Percentiles rank a stretch among this genome's conserved stretches.
Evolutionary conservation across 768 basidiomycete species (phyloP).

Genomic region (Coprinopsis marcescibilis): DNA sequence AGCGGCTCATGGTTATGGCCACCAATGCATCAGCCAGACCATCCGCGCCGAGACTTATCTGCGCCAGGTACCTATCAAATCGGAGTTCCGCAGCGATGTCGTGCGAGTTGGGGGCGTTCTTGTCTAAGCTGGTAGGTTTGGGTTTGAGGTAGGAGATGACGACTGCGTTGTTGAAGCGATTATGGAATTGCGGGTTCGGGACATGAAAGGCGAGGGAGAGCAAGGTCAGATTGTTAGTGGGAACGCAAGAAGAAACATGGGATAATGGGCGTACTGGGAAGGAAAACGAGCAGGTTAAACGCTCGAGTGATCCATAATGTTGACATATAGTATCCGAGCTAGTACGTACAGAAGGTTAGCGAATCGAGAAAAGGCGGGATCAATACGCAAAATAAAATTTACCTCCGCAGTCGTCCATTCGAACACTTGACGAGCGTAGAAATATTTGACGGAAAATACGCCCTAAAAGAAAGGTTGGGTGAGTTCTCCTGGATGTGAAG

Average conservation of each 20-base stretch:
- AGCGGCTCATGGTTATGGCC: conserved; percentile 44
- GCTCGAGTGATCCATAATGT: conserved; percentile 61
- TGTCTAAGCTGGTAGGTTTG: conserved; percentile 26
- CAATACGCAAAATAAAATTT: conserved; percentile 1
- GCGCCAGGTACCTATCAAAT: conserved; percentile 66
- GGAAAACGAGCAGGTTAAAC: conserved; percentile 56
- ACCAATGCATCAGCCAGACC: conserved; percentile 60
- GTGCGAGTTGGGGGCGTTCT: conserved; percentile 26
- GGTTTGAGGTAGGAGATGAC: conserved; percentile 59
- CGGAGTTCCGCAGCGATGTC: conserved; percentile 54
- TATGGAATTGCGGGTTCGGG: not conserved
- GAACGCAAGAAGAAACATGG: not conserved
- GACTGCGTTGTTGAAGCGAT: conserved; percentile 31
- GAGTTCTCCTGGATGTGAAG: not conserved
- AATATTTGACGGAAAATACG: conserved; percentile 68
- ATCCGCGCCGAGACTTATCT: conserved; percentile 61
- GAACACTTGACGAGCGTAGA: conserved; percentile 72
- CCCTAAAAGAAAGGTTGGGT: conserved; percentile 37
- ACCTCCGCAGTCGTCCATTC: conserved; percentile 59
- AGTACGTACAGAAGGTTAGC: conserved; percentile 1
- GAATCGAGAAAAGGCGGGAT: not conserved
- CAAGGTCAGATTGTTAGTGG: not conserved
- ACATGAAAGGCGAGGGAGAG: too few species aligned
- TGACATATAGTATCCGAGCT: conserved; percentile 75
- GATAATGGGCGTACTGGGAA: conserved; percentile 49